Evolutionary conservation across 768 basidiomycete species (phyloP).

Genomic region (Rubroboletus satanas): DNA sequence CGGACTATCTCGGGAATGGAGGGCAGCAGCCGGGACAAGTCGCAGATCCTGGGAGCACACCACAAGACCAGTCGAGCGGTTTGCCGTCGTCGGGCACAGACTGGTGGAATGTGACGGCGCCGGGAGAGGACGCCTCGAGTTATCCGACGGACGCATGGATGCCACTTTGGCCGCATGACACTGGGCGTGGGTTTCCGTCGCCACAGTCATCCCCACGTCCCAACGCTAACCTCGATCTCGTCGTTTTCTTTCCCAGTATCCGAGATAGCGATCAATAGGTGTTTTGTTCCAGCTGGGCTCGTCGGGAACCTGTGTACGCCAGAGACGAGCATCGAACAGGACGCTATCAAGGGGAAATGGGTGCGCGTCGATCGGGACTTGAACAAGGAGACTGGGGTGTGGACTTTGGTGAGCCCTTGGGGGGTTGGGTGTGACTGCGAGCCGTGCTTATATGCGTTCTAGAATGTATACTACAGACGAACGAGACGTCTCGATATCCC

Average conservation of each 20-base stretch:
- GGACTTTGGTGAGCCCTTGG: conserved; percentile 49
- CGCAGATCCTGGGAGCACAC: not conserved
- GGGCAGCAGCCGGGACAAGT: not conserved
- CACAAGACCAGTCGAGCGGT: conserved; percentile 2
- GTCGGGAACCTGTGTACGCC: conserved; percentile 64
- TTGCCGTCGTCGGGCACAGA: conserved; percentile 2
- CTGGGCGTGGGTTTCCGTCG: conserved; percentile 22
- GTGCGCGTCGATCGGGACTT: conserved; percentile 82
- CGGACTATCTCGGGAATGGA: conserved; percentile 1
- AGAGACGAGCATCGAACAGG: conserved; percentile 61
- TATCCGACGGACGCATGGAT: conserved; percentile 60
- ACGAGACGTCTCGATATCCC: conserved; percentile 79
- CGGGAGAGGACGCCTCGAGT: conserved; percentile 53
- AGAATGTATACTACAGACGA: conserved; percentile 80
- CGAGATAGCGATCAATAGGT: conserved; percentile 70
- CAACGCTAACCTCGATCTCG: not conserved
- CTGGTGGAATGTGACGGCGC: conserved; percentile 19
- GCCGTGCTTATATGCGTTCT: conserved; percentile 1
- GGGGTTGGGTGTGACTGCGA: not conserved
- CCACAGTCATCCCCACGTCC: not conserved
- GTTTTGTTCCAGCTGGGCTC: conserved; percentile 59
- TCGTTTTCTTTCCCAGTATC: conserved; percentile 50
- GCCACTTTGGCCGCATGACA: conserved; percentile 29
- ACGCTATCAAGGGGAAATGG: conserved; percentile 83
- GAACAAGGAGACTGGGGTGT: conserved; percentile 59